phyloP scores from a whole-genome alignment of 352 stramenopile species.

The Pythium phragmitis region DNA sequence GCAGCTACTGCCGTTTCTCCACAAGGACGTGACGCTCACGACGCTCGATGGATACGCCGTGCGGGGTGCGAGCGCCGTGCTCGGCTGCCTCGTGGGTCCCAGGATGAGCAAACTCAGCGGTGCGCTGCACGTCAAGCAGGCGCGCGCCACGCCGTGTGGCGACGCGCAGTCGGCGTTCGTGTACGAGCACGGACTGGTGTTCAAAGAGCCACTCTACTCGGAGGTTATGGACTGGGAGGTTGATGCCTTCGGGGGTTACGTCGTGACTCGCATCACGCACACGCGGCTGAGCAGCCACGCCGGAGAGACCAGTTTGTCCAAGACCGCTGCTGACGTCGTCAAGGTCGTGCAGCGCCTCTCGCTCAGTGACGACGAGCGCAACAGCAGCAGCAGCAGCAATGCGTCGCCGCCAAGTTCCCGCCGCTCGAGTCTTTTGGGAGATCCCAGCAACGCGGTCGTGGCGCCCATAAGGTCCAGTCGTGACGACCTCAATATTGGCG shows the following conservation, averaged over 20 bases:
- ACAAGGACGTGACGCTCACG: constrained; percentile 51
- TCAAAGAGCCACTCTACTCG: constrained; percentile 63
- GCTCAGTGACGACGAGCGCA: constrained; percentile 23
- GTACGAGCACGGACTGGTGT: constrained; percentile 73
- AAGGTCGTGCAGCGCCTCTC: constrained; percentile 22
- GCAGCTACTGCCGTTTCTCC: constrained; percentile 62
- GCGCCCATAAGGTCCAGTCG: background rate
- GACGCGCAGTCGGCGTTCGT: constrained; percentile 65
- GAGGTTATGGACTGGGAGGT: constrained; percentile 69
- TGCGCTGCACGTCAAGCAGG: constrained; percentile 60
- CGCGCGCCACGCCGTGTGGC: constrained; percentile 44
- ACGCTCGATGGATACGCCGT: constrained; percentile 47
- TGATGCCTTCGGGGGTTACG: constrained; percentile 22
- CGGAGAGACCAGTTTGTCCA: constrained; percentile 4
- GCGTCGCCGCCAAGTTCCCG: background rate
- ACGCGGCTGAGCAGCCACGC: constrained; percentile 14
- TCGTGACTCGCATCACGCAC: constrained; percentile 19
- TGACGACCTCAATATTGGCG: background rate
- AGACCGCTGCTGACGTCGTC: constrained; percentile 18
- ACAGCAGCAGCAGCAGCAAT: background rate
- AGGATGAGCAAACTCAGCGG: constrained; percentile 71
- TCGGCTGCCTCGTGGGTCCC: constrained; percentile 65
- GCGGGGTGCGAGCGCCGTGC: constrained; percentile 58
- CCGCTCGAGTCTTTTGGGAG: background rate
- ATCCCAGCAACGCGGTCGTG: background rate